These are phyloP conservation scores for Pharus latifolius DNA, from an alignment of 176 grass and related monocot species.

Conservation along the genomic window DNA sequence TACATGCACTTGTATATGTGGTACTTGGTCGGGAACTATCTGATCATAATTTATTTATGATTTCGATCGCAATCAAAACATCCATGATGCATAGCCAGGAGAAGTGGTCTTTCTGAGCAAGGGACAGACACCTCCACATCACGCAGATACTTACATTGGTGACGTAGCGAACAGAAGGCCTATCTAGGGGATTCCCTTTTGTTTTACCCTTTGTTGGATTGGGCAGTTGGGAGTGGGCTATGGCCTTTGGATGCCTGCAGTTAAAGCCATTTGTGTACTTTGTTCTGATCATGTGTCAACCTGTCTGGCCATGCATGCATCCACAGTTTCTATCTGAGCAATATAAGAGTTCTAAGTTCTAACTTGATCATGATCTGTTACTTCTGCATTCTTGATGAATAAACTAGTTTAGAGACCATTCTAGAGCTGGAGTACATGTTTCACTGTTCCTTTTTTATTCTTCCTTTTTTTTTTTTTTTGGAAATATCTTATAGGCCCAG, in stretches of 20 bases:
- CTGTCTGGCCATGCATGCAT: neutral
- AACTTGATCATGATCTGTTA: no score
- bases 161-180: no score
- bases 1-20: no score
- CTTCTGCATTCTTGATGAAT: no score
- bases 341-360: neutral
- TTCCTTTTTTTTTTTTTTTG: neutral
- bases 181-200: no score
- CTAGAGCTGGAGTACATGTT: no score
- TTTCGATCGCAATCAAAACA: no score
- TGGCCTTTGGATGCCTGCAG: neutral
- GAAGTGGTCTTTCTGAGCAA: neutral
- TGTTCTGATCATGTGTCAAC: conserved; percentile 18
- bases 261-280: conserved; percentile 12
- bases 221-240: conserved; percentile 11
- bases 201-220: neutral
- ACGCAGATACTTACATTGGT: no score
- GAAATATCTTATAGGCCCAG: neutral
- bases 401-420: neutral
- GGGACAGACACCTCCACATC: neutral
- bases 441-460: no score
- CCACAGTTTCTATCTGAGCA: neutral
- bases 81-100: neutral
- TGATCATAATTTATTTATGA: no score
- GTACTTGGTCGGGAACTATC: no score